Base-by-base conservation (phyloP, 2,329 filamentous ascomycete species). In the Fusarium compactum region DNA sequence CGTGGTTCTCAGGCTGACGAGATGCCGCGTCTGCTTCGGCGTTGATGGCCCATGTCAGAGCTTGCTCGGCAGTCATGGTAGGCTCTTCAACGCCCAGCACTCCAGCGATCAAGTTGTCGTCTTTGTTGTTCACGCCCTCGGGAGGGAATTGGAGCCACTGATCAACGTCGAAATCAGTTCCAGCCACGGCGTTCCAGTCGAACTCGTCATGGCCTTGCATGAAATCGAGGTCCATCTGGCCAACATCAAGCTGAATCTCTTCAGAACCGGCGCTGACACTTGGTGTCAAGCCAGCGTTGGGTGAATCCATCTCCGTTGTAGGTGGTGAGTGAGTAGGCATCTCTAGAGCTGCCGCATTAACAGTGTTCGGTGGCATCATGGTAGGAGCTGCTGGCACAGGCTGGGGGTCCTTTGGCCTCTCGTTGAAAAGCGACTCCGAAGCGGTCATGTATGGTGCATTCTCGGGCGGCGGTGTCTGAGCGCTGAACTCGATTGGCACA, bases 91-190 rank as follows among this genome's bases (percentile, higher is more conserved):
- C 67, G 9, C 72, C 73, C 54, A 81, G 78, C 25, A 81, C 73
- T 8, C 76, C 77, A 9, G 75, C 75, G 69, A 81, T 78, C 47
- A 82, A 71, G 25, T 77, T 77, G 27, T 81, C 81, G n/a, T 80
- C 81, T 10, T 76, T 72, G 38, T 77, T 78, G 62, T 79, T 82
- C 14, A 81, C 80, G 9, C 82, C 84, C 52, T 87, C 86, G 3
- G 82, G 81, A 8, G 86, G 86, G 66, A 87, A 89, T 63, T 89
- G 85, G 24, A 89, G 80, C 85, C 86, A 89, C 71, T 88, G 85
- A 61, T 88, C 86, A 56, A 88, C 86, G 58, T 89, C 86, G 62
- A 88, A 84, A 65, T 87, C 86, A 11, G 85, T 83, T 8, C 82
- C 85, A 18, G 84, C 80, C 6, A 86, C 79, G 22, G 83, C 83